phyloP scores from a whole-genome alignment of 176 grass and related monocot species.

The Hordeum marinum region DNA sequence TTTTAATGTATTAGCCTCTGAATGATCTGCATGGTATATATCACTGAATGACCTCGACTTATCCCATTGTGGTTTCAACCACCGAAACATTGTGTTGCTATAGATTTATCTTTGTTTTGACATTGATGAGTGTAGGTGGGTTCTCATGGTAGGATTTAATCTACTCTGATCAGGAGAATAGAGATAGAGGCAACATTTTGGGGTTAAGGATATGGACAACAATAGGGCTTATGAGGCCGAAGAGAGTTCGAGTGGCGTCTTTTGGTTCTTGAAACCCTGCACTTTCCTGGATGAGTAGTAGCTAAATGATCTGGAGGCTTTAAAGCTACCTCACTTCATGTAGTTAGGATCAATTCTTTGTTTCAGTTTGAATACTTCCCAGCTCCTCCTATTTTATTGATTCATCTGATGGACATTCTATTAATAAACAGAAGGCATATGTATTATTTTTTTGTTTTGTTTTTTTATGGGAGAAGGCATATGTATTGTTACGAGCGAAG shows the following conservation, averaged over 20 bases:
- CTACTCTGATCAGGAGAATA: conserved; percentile 37
- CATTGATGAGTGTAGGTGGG: too few species aligned
- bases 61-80: too few species aligned
- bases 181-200: conserved; percentile 51
- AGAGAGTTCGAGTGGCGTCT: conserved; percentile 60
- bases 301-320: neutral
- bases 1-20: too few species aligned
- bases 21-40: too few species aligned
- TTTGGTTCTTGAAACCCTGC: conserved; percentile 98
- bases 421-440: conserved; percentile 19
- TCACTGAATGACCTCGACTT: too few species aligned
- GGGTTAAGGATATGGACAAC: conserved; percentile 47
- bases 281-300: conserved; percentile 59
- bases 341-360: conserved; percentile 21
- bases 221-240: conserved; percentile 40
- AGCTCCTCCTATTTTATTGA: conserved; percentile 25
- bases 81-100: too few species aligned
- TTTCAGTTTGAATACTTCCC: conserved; percentile 9
- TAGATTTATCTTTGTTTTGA: too few species aligned
- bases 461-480: too few species aligned
- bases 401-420: conserved; percentile 32
- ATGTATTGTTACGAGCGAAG: too few species aligned
- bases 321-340: neutral
- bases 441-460: conserved; percentile 10
- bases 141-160: too few species aligned